Percentiles rank a stretch among this genome's conserved stretches.
These are phyloP conservation scores for Syncephalastrum monosporum DNA, from an alignment of 371 early-diverging fungal species.

Conservation along the genomic window DNA sequence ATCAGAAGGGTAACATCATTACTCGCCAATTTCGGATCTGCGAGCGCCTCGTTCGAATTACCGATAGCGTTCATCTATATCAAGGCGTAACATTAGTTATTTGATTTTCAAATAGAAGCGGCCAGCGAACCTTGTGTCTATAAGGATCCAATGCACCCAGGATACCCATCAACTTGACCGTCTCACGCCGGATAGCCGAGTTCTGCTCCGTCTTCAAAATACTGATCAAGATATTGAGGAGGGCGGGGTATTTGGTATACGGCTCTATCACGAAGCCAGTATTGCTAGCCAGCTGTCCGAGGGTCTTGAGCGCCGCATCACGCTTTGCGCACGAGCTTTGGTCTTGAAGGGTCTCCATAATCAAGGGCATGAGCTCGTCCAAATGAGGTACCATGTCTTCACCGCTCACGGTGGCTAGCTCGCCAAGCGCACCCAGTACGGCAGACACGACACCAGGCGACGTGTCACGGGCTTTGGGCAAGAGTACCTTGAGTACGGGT, in stretches of 20 bases:
- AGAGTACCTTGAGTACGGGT: constrained; percentile 80
- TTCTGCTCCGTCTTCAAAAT: constrained; percentile 87
- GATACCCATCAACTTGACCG: constrained; percentile 89
- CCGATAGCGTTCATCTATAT: constrained; percentile 51
- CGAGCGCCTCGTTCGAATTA: constrained; percentile 55
- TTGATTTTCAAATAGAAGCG: background rate
- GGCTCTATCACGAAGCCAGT: constrained; percentile 93
- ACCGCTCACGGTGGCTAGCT: constrained; percentile 84
- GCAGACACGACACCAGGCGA: constrained; percentile 81
- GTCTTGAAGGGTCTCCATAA: constrained; percentile 91
- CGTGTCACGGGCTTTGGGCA: constrained; percentile 82
- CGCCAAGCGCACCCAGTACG: constrained; percentile 86
- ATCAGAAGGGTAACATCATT: constrained; percentile 65
- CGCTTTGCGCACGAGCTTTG: constrained; percentile 85
- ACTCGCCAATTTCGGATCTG: constrained; percentile 57
- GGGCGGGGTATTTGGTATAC: constrained; percentile 84
- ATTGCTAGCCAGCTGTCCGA: constrained; percentile 82
- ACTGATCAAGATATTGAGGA: constrained; percentile 76
- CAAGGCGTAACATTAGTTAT: background rate
- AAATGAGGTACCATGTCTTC: constrained; percentile 83
- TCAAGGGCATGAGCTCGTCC: constrained; percentile 79
- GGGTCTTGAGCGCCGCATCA: constrained; percentile 84
- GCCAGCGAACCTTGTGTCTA: constrained; percentile 68
- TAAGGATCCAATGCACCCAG: constrained; percentile 97
- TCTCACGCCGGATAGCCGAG: constrained; percentile 73